These are phyloP conservation scores for Termitomyces sp. DNA, from an alignment of 768 basidiomycete genomes.

Conservation along the genomic window DNA sequence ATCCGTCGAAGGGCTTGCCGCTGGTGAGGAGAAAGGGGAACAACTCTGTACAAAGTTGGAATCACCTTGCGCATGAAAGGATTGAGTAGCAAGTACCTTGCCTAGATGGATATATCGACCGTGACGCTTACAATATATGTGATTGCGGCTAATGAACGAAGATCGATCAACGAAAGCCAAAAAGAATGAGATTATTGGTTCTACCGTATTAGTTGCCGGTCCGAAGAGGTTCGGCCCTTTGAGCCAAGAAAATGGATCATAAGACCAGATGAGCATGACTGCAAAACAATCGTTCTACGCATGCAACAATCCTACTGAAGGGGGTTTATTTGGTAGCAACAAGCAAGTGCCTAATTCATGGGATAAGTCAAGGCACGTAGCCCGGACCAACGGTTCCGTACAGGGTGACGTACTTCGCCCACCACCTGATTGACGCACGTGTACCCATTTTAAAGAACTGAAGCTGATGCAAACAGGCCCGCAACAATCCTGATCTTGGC, in stretches of 20 bases:
- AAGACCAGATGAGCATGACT: not conserved
- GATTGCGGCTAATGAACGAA: not conserved
- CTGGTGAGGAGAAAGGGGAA: slow-evolving; percentile 66
- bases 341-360: slow-evolving; percentile 61
- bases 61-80: slow-evolving; percentile 52
- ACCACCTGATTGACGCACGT: slow-evolving; percentile 68
- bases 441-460: slow-evolving; percentile 50
- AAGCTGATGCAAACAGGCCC: slow-evolving; percentile 11
- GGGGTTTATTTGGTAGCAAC: slow-evolving; percentile 67
- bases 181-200: not conserved
- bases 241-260: slow-evolving; percentile 24
- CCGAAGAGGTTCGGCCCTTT: slow-evolving; percentile 49
- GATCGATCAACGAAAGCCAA: not conserved
- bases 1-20: slow-evolving; percentile 56
- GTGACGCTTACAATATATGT: slow-evolving; percentile 49
- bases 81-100: slow-evolving; percentile 55
- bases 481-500: not conserved
- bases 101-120: slow-evolving; percentile 58
- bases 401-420: slow-evolving; percentile 62
- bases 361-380: slow-evolving; percentile 53
- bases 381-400: slow-evolving; percentile 62
- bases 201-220: slow-evolving; percentile 44
- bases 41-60: slow-evolving; percentile 35
- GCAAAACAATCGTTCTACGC: slow-evolving; percentile 17
- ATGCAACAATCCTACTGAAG: slow-evolving; percentile 59